phyloP scores from a whole-genome alignment of 1,139 yeast species.

The Magnusiomyces clavatus region DNA sequence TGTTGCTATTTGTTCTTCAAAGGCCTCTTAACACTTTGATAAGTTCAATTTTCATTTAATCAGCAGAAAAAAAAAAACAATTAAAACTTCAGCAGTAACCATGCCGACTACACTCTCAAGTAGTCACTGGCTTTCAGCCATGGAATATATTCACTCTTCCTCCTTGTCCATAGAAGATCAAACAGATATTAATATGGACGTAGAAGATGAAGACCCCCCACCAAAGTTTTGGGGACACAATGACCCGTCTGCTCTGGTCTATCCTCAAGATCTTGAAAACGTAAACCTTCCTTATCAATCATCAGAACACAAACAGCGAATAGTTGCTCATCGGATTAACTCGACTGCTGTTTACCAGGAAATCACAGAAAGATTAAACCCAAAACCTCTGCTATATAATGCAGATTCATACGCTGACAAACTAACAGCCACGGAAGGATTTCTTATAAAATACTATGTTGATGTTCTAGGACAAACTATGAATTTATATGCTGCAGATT shows the following conservation, averaged over 20 bases:
- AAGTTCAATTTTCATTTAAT: too few relatives aligned
- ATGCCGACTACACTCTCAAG: not conserved
- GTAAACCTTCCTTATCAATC: too few relatives aligned
- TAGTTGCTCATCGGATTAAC: not conserved
- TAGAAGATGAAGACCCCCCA: too few relatives aligned
- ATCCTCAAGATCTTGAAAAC: too few relatives aligned
- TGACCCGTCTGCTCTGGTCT: too few relatives aligned
- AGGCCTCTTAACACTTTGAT: not conserved
- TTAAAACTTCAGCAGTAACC: too few relatives aligned
- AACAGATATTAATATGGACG: too few relatives aligned
- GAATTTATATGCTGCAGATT: conserved; percentile 9
- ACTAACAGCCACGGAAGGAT: conserved; percentile 7
- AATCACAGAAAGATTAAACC: not conserved
- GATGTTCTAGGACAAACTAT: conserved; percentile 12
- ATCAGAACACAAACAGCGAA: too few relatives aligned
- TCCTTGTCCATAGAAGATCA: too few relatives aligned
- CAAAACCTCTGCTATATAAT: not conserved
- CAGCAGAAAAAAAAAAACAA: too few relatives aligned
- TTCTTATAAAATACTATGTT: conserved; percentile 9
- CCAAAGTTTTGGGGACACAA: too few relatives aligned
- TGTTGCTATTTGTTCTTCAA: not conserved
- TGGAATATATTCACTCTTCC: not conserved
- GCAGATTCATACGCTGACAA: not conserved
- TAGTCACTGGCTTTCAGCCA: conserved; percentile 2
- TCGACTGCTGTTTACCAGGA: not conserved